Percentiles rank a stretch among this genome's conserved stretches.
These are phyloP conservation scores for Berkeleyomyces rouxiae DNA, from an alignment of 2,329 filamentous ascomycete species.

Conservation along the genomic window DNA sequence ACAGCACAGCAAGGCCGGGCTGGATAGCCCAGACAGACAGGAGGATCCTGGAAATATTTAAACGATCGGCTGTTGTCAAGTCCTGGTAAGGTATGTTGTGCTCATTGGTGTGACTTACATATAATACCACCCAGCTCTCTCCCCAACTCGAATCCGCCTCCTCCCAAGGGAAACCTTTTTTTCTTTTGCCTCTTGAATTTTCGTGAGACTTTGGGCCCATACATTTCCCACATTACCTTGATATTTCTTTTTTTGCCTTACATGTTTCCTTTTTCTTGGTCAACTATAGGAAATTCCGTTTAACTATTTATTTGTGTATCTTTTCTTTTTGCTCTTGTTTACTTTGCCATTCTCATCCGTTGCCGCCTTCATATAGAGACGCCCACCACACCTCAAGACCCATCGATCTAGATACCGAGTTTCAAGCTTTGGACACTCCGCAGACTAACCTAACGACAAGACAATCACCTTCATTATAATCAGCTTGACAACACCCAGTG, in stretches of 20 bases:
- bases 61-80: background rate
- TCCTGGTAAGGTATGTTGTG: background rate
- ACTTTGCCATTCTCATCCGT: background rate
- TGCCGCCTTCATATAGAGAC: background rate
- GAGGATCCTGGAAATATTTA: background rate
- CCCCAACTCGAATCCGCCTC: background rate
- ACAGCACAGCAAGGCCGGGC: background rate
- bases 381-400: background rate
- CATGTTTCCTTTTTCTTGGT: background rate
- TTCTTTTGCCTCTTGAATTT: background rate
- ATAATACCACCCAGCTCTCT: background rate
- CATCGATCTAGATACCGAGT: background rate
- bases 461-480: background rate
- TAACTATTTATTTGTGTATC: background rate
- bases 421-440: background rate
- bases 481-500: background rate
- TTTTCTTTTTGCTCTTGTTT: background rate
- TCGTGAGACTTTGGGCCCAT: background rate
- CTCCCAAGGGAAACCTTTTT: background rate
- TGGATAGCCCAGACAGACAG: background rate
- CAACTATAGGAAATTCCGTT: too few relatives aligned
- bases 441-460: background rate
- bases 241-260: background rate
- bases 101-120: background rate
- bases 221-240: background rate